A percentile compares a stretch with the other conserved stretches of the same genome.
phyloP scores from a whole-genome alignment of 2,329 filamentous ascomycete genomes.

The Monilinia fructicola region DNA sequence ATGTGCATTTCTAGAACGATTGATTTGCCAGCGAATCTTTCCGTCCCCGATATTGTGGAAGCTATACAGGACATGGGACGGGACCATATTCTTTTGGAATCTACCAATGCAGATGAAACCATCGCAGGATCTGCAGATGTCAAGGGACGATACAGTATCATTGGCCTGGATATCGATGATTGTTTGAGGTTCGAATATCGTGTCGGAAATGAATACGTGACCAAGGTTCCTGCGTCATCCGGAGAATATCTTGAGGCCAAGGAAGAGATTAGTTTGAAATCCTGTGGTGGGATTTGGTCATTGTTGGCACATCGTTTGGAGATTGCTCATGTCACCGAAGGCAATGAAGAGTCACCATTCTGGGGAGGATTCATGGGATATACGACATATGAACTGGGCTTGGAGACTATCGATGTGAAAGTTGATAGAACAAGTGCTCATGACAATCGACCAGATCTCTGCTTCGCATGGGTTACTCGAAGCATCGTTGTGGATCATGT shows the following conservation, averaged over 20 bases:
- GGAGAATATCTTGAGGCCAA: not conserved
- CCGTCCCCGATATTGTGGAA: conserved; percentile 57
- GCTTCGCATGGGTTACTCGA: conserved; percentile 61
- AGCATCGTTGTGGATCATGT: conserved; percentile 65
- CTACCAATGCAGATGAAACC: conserved; percentile 53
- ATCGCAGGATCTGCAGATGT: conserved; percentile 49
- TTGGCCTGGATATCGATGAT: conserved; percentile 63
- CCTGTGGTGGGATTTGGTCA: conserved; percentile 39
- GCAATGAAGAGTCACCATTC: conserved; percentile 52
- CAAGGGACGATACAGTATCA: conserved; percentile 68
- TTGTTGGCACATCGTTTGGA: conserved; percentile 43
- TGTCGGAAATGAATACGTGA: conserved; percentile 45
- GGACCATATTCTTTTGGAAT: conserved; percentile 59
- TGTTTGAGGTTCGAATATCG: conserved; percentile 59
- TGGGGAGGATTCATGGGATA: conserved; percentile 71
- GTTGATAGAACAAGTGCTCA: conserved; percentile 25
- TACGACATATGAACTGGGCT: conserved; percentile 66
- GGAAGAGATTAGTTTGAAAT: conserved; percentile 23
- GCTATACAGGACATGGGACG: conserved; percentile 34
- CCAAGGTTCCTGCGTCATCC: conserved; percentile 20
- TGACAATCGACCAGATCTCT: conserved; percentile 54
- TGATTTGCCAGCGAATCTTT: conserved; percentile 47
- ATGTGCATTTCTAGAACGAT: conserved; percentile 47
- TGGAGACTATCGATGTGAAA: conserved; percentile 51
- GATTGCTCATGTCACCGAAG: conserved; percentile 42